phyloP scores from a whole-genome alignment of 306 rosid species.

The Dalbergia oliveri region DNA sequence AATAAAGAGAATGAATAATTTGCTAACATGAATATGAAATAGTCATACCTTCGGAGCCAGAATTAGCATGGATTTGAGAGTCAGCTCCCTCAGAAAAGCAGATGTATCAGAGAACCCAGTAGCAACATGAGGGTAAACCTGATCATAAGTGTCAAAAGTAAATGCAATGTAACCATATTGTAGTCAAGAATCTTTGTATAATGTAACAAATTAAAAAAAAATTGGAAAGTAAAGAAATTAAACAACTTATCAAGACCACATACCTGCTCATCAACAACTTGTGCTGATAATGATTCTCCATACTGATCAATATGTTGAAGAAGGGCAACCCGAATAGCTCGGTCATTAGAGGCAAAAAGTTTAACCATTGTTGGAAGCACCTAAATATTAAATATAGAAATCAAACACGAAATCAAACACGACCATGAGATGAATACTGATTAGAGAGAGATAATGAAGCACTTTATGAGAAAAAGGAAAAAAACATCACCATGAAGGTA shows the following conservation, averaged over 20 bases:
- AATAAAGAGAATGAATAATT: constrained; percentile 7
- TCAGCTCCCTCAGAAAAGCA: constrained; percentile 96
- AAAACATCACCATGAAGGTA: constrained; percentile 14
- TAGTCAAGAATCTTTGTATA: constrained; percentile 23
- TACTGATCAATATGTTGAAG: constrained; percentile 96
- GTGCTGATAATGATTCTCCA: constrained; percentile 90
- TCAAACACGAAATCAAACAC: constrained; percentile 41
- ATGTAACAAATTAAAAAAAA: not conserved
- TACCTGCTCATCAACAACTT: constrained; percentile 95
- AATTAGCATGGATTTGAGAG: constrained; percentile 94
- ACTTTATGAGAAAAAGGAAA: constrained; percentile 4
- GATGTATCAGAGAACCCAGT: constrained; percentile 95
- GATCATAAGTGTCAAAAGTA: constrained; percentile 49
- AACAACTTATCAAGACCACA: constrained; percentile 29
- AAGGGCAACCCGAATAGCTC: constrained; percentile 90
- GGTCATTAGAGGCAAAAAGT: constrained; percentile 95
- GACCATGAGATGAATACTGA: constrained; percentile 36
- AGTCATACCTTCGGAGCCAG: constrained; percentile 87
- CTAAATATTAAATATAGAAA: constrained; percentile 54
- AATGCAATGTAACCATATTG: constrained; percentile 39
- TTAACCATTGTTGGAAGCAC: constrained; percentile 88
- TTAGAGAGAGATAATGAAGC: not conserved
- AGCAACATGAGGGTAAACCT: constrained; percentile 98
- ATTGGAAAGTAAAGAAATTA: constrained; percentile 34
- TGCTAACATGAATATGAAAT: constrained; percentile 26